Percentiles rank a stretch among this genome's conserved stretches.
Evolutionary conservation across 768 basidiomycete genomes (phyloP).

Genomic region (Lactarius pseudohatsudake): DNA sequence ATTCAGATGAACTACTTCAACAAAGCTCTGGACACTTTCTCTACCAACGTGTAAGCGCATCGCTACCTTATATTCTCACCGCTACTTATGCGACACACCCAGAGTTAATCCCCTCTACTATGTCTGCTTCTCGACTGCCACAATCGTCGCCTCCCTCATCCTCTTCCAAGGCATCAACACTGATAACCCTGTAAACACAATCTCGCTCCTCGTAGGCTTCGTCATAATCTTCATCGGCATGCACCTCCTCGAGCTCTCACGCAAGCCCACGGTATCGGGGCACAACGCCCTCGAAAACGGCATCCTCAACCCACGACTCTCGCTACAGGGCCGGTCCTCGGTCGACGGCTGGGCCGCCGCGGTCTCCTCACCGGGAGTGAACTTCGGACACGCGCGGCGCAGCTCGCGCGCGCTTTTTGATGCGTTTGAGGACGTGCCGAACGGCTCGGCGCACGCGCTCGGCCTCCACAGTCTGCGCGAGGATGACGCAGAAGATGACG

Average conservation of each 20-base stretch:
- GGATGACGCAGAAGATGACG: constrained; percentile 55
- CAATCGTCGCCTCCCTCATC: constrained; percentile 91
- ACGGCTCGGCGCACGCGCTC: constrained; percentile 40
- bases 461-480: constrained; percentile 66
- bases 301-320: constrained; percentile 75
- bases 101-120: constrained; percentile 99
- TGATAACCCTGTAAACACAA: constrained; percentile 71
- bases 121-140: constrained; percentile 92
- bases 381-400: constrained; percentile 44
- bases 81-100: constrained; percentile 6
- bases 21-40: constrained; percentile 95
- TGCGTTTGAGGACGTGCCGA: constrained; percentile 64
- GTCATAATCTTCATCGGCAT: constrained; percentile 94
- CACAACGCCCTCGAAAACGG: constrained; percentile 64
- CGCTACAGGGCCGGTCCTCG: constrained; percentile 77
- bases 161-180: constrained; percentile 98
- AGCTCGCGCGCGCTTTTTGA: constrained; percentile 73
- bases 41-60: constrained; percentile 87
- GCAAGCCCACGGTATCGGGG: constrained; percentile 49
- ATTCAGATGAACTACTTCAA: constrained; percentile 98
- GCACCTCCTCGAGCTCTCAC: constrained; percentile 86
- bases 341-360: constrained; percentile 70
- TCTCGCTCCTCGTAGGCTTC: constrained; percentile 89
- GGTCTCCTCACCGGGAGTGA: constrained; percentile 35
- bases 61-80: constrained; percentile 11